A percentile compares a stretch with the other conserved stretches of the same genome.
phyloP scores from a whole-genome alignment of 306 rosid genomes.

The Erythrophleum fordii region DNA sequence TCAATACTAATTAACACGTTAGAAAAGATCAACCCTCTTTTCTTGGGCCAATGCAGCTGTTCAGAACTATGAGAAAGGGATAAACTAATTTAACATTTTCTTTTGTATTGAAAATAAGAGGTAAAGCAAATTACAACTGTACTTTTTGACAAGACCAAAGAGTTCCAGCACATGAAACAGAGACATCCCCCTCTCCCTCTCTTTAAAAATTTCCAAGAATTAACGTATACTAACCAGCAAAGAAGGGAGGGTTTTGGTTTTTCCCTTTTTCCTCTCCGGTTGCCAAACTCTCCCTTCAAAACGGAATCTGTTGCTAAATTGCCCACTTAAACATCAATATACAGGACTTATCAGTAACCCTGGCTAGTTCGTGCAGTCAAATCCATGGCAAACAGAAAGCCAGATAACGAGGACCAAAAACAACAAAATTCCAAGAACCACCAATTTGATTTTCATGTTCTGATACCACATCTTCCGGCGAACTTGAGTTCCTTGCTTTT shows the following conservation, averaged over 20 bases:
- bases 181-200: slow-evolving; percentile 18
- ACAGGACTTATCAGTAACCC: slow-evolving; percentile 35
- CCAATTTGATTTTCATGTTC: slow-evolving; percentile 92
- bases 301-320: slow-evolving; percentile 26
- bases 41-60: background rate
- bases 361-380: slow-evolving; percentile 79
- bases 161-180: slow-evolving; percentile 39
- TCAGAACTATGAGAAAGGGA: background rate
- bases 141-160: slow-evolving; percentile 42
- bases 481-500: slow-evolving; percentile 69
- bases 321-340: slow-evolving; percentile 29
- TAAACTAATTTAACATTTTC: background rate
- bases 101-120: slow-evolving; percentile 34
- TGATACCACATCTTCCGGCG: slow-evolving; percentile 96
- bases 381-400: slow-evolving; percentile 92
- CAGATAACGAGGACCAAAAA: slow-evolving; percentile 77
- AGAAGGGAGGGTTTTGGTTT: slow-evolving; percentile 27
- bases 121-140: slow-evolving; percentile 41
- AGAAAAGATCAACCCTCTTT: background rate
- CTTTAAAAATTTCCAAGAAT: slow-evolving; percentile 26
- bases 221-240: slow-evolving; percentile 32
- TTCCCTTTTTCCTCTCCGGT: slow-evolving; percentile 29
- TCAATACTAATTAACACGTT: background rate
- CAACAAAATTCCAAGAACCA: slow-evolving; percentile 77
- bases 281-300: slow-evolving; percentile 39